Percentiles rank a stretch among this genome's conserved stretches.
phyloP scores from a whole-genome alignment of 352 stramenopile genomes.

The Aphanomyces invadans region DNA sequence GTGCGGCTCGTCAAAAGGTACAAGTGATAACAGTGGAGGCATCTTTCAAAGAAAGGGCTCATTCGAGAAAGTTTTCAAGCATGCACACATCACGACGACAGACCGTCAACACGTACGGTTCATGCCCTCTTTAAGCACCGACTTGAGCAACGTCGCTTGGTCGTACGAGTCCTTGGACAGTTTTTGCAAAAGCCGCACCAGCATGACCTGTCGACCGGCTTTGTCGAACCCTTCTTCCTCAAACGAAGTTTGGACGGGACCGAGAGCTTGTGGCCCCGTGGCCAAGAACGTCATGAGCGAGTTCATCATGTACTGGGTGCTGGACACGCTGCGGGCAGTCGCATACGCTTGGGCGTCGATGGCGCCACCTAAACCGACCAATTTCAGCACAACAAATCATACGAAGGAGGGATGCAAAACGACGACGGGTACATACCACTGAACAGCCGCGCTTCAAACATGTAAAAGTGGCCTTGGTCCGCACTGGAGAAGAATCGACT shows the following conservation, averaged over 20 bases:
- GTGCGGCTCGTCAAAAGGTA: no score
- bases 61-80: no score
- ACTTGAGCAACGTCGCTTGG: slow-evolving; percentile 54
- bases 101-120: slow-evolving; percentile 44
- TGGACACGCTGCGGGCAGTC: slow-evolving; percentile 39
- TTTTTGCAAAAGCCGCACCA: slow-evolving; percentile 77
- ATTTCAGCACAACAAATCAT: not conserved
- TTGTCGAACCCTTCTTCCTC: slow-evolving; percentile 82
- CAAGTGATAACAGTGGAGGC: no score
- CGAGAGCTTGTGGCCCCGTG: slow-evolving; percentile 57
- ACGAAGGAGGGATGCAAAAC: not conserved
- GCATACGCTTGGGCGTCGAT: slow-evolving; percentile 81
- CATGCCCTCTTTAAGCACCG: slow-evolving; percentile 69
- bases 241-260: slow-evolving; percentile 33
- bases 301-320: slow-evolving; percentile 71
- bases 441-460: slow-evolving; percentile 82
- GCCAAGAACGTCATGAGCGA: slow-evolving; percentile 84
- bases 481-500: slow-evolving; percentile 58
- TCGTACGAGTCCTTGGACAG: slow-evolving; percentile 79
- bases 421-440: slow-evolving; percentile 36
- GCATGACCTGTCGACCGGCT: slow-evolving; percentile 65
- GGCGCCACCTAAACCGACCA: slow-evolving; percentile 32
- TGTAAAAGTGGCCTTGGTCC: slow-evolving; percentile 83
- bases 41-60: no score
- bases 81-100: no score